Evolutionary conservation across 306 rosid genomes (phyloP).

Genomic region (Cucumis sativus): Cucumber_9930_V3 NC_026658.2:8858001-8858500

Average conservation of each 20-base stretch:
- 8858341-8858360: constrained; percentile 24
- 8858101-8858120: constrained; percentile 79
- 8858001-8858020: not conserved
- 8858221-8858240: constrained; percentile 50
- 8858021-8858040: not conserved
- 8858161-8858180: constrained; percentile 45
- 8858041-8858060: constrained; percentile 61
- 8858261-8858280: constrained; percentile 28
- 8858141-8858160: constrained; percentile 88
- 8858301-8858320: constrained; percentile 39
- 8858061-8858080: constrained; percentile 81
- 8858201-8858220: constrained; percentile 22
- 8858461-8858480: constrained; percentile 79
- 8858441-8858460: constrained; percentile 75
- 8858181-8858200: constrained; percentile 32
- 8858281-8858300: constrained; percentile 31
- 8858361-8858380: constrained; percentile 23
- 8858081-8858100: constrained; percentile 92
- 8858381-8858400: constrained; percentile 24
- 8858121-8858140: constrained; percentile 55
- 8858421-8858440: constrained; percentile 20
- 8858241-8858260: constrained; percentile 32
- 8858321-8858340: constrained; percentile 24
- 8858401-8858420: constrained; percentile 23
- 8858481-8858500: constrained; percentile 80